Base-by-base conservation (phyloP, 2,329 filamentous ascomycete species). In the Neodidymelliopsis sp. region DNA sequence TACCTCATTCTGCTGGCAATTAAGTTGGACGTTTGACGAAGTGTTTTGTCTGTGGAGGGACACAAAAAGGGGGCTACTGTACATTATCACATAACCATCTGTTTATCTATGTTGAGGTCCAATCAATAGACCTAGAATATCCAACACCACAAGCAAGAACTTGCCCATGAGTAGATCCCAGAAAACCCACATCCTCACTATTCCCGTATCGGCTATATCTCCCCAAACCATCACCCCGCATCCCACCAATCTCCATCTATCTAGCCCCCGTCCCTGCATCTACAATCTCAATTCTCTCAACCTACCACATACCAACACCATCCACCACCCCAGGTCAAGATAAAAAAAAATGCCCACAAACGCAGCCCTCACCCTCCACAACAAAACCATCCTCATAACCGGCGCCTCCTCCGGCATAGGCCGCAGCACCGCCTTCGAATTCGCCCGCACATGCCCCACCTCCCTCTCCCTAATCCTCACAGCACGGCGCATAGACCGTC, bases 391-490 rank as follows among this genome's bases (percentile, higher is more conserved):
- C 50, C 76, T 97, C 53, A 84, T 97, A 58, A 97, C 93, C 6
- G 93, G 93, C 42, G 93, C 93, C 31, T 94, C 89, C 4, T 93
- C 90, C 25, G 93, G 93, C 57, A 97, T 97, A 73, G 93, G 93
- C 19, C 84, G 83, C 45, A 84, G 82, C 65, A 87, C 84, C 25
- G 93, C 93, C 13, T 79, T 93, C 60, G 93, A 97, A 74, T 97
- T 97, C 69, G 93, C 93, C 12, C 85, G 90, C 50, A 91, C 91
- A 1, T 83, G 86, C 5, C 90, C 90, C 8, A 79, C 83, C 39
- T 81, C 86, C 70, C 81, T 97, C 54, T 90, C 88, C 67, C 80
- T 97, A 37, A 85, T 97, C 59, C 75, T 97, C 47, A 92, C 92
- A 10, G 93, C 93, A 10, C 84, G 93, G 24, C 85, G 92, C 37